phyloP scores from a whole-genome alignment of 73 alveolate genomes.

The Paramecium sonneborni region DNA sequence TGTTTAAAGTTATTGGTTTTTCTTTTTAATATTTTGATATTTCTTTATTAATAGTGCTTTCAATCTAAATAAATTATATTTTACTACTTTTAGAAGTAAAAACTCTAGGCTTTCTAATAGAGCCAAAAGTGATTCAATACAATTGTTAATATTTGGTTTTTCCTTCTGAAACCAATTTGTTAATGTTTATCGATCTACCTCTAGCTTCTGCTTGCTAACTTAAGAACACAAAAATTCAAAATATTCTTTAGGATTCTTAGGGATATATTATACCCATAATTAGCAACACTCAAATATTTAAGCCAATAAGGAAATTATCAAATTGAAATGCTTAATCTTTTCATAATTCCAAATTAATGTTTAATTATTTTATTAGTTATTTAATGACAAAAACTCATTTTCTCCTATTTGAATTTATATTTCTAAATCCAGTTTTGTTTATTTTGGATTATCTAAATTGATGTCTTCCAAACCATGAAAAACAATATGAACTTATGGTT shows the following conservation, averaged over 20 bases:
- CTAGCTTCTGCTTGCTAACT: background rate
- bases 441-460: constrained; percentile 42
- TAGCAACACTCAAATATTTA: background rate
- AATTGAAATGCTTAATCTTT: constrained; percentile 11
- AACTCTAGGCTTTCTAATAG: background rate
- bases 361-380: background rate
- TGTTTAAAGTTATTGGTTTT: background rate
- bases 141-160: background rate
- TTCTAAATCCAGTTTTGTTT: constrained; percentile 6
- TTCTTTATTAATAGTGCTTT: background rate
- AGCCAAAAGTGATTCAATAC: background rate
- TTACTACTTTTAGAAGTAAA: background rate
- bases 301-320: background rate
- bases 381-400: background rate
- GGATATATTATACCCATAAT: constrained; percentile 23
- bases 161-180: background rate
- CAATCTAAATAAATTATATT: background rate
- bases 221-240: background rate
- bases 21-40: background rate
- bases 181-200: background rate
- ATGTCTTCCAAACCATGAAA: constrained; percentile 47
- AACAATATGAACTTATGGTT: constrained; percentile 23
- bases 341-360: constrained; percentile 15
- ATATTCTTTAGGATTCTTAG: constrained; percentile 5
- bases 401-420: background rate